A percentile compares a stretch with the other conserved stretches of the same genome.
These are phyloP conservation scores for Cenchrus fungigraminus DNA, from an alignment of 176 grass and related monocot species.

Conservation along the genomic window DNA sequence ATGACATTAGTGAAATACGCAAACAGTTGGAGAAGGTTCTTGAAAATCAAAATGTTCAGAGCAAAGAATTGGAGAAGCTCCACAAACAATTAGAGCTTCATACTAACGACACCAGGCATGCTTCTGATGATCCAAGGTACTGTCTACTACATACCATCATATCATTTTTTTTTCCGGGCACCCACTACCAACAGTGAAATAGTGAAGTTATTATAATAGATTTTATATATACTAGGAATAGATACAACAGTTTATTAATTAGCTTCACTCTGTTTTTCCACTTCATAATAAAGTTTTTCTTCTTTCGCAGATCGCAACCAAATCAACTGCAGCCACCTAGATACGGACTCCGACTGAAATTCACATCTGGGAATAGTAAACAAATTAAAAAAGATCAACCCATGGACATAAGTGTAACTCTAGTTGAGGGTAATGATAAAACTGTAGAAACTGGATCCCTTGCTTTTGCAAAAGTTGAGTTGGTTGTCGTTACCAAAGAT, in stretches of 20 bases:
- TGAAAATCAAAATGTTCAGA: background rate
- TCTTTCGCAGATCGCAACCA: background rate
- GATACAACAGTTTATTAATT: too few relatives aligned
- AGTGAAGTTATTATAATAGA: background rate
- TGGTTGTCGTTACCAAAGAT: background rate
- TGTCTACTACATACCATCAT: background rate
- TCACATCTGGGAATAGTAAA: background rate
- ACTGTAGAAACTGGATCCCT: too few relatives aligned
- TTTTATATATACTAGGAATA: background rate
- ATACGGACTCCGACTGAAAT: background rate
- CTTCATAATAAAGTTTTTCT: background rate
- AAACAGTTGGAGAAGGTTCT: background rate
- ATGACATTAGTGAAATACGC: too few relatives aligned
- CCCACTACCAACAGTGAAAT: background rate
- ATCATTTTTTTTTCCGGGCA: background rate
- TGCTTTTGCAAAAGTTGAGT: too few relatives aligned
- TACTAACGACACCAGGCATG: background rate
- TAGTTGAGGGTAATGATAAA: background rate
- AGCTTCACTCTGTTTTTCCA: background rate
- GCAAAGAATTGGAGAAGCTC: background rate
- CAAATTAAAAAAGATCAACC: background rate
- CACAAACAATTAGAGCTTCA: background rate
- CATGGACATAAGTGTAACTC: background rate
- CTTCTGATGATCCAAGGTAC: background rate
- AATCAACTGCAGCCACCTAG: background rate